phyloP scores from a whole-genome alignment of 2,329 filamentous ascomycete genomes.

The Colletotrichum salicis region DNA sequence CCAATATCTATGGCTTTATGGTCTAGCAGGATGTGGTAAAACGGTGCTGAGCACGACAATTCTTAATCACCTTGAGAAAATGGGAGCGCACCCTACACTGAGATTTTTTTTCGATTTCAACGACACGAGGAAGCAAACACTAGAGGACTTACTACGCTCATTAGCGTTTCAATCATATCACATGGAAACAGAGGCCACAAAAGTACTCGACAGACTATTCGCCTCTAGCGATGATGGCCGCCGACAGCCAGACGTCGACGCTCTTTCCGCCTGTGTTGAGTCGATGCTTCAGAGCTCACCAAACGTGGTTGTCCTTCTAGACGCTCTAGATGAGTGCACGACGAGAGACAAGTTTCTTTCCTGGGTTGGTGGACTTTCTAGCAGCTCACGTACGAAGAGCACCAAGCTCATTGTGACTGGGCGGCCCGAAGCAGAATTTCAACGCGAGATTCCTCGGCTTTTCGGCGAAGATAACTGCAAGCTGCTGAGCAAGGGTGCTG shows the following conservation, averaged over 20 bases:
- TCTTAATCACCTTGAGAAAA: constrained; percentile 29
- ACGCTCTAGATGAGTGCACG: constrained; percentile 14
- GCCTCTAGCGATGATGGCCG: neutral
- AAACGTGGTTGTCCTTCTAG: neutral
- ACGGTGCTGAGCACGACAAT: constrained; percentile 35
- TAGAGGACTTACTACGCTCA: constrained; percentile 32
- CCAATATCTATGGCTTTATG: constrained; percentile 38
- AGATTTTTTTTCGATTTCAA: constrained; percentile 40
- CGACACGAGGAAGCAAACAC: constrained; percentile 36
- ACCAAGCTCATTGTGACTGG: constrained; percentile 1
- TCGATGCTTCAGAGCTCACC: neutral
- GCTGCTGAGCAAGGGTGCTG: neutral
- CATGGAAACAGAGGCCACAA: neutral
- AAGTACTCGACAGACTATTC: constrained; percentile 10
- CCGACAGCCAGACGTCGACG: fast-evolving
- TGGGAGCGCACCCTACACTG: neutral
- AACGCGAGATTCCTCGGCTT: neutral
- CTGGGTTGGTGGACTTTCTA: neutral
- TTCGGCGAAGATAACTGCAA: neutral
- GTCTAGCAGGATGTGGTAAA: constrained; percentile 37
- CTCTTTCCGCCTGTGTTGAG: neutral
- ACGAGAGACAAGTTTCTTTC: neutral
- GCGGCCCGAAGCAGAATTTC: constrained; percentile 8
- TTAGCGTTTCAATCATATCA: constrained; percentile 39
- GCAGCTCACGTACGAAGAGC: neutral